These are phyloP conservation scores for Candida frijolesensis DNA, from an alignment of 1,139 yeast genomes.

Conservation along the genomic window DNA sequence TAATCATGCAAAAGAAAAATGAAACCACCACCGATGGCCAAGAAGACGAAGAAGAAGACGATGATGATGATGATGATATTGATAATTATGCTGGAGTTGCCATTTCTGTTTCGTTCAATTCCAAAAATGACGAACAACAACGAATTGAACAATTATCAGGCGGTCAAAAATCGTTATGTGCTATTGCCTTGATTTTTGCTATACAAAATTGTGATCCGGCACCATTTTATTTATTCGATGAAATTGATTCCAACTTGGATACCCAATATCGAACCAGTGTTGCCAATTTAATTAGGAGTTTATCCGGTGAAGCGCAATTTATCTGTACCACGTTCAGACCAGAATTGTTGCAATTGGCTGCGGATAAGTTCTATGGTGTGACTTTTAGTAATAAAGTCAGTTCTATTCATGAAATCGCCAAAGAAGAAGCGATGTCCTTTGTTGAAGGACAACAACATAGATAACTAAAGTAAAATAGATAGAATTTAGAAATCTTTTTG, in stretches of 20 bases:
- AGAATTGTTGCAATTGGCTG: conserved; percentile 79
- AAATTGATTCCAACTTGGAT: conserved; percentile 93
- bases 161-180: conserved; percentile 95
- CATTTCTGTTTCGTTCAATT: conserved; percentile 87
- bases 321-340: conserved; percentile 96
- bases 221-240: conserved; percentile 93
- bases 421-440: conserved; percentile 76
- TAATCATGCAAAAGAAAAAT: conserved; percentile 61
- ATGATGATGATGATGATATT: conserved; percentile 29
- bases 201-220: conserved; percentile 96
- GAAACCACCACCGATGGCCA: conserved; percentile 20
- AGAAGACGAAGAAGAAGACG: conserved; percentile 21
- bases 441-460: conserved; percentile 61
- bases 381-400: conserved; percentile 83
- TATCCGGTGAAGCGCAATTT: conserved; percentile 76
- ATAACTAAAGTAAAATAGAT: too few species aligned
- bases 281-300: conserved; percentile 68
- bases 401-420: conserved; percentile 67
- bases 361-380: conserved; percentile 87
- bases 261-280: conserved; percentile 90
- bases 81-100: conserved; percentile 81
- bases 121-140: conserved; percentile 83
- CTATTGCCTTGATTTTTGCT: conserved; percentile 88
- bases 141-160: conserved; percentile 92
- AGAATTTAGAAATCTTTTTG: too few species aligned